These are phyloP conservation scores for Medicago truncatula DNA, from an alignment of 306 rosid genomes.

Conservation along the genomic window MtrunA17r5.0-ANR NC_053045.1:46821501-46822000, in stretches of 20 bases:
- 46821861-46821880: background rate
- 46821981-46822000: conserved; percentile 26
- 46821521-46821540: conserved; percentile 87
- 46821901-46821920: conserved; percentile 15
- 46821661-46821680: background rate
- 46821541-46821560: conserved; percentile 71
- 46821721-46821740: conserved; percentile 2
- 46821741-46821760: background rate
- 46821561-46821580: conserved; percentile 77
- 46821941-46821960: background rate
- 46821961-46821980: background rate
- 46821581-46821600: conserved; percentile 75
- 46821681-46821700: conserved; percentile 17
- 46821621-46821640: conserved; percentile 49
- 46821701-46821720: conserved; percentile 15
- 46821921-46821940: conserved; percentile 12
- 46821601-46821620: conserved; percentile 65
- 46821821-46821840: background rate
- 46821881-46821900: background rate
- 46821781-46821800: conserved; percentile 13
- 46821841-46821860: background rate
- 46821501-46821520: conserved; percentile 42
- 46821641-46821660: conserved; percentile 74
- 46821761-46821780: background rate
- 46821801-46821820: conserved; percentile 21